phyloP scores from a whole-genome alignment of 2,329 filamentous ascomycete genomes.

The Phaeosphaeriaceae sp. region DNA sequence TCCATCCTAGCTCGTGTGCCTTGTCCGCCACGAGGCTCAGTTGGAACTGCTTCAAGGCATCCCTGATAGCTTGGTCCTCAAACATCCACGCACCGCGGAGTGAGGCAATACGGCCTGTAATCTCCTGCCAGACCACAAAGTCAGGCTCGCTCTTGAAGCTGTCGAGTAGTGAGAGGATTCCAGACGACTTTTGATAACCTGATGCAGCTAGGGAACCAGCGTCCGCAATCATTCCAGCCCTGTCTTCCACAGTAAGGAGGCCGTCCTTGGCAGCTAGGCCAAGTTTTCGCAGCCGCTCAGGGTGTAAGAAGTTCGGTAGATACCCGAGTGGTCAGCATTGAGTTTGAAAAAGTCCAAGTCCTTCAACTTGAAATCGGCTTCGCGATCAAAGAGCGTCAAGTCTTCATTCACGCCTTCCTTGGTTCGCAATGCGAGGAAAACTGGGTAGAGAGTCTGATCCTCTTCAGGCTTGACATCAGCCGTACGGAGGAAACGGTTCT shows the following conservation, averaged over 20 bases:
- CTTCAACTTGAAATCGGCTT: conserved; percentile 77
- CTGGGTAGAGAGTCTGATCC: conserved; percentile 84
- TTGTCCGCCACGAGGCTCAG: conserved; percentile 77
- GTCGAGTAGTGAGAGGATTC: conserved; percentile 82
- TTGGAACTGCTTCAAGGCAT: conserved; percentile 84
- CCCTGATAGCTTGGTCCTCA: conserved; percentile 74
- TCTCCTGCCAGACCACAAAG: conserved; percentile 95
- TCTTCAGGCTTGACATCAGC: conserved; percentile 94
- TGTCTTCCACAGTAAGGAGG: conserved; percentile 83
- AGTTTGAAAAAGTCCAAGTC: conserved; percentile 92
- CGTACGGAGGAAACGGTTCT: conserved; percentile 93
- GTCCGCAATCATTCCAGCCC: conserved; percentile 90
- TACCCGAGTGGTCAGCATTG: conserved; percentile 90
- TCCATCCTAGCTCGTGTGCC: conserved; percentile 87
- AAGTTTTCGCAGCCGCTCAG: conserved; percentile 86
- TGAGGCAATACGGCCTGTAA: conserved; percentile 77
- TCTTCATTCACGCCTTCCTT: conserved; percentile 82
- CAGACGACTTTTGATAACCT: conserved; percentile 92
- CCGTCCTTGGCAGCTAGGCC: conserved; percentile 83
- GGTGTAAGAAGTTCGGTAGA: conserved; percentile 89
- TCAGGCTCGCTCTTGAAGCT: conserved; percentile 81
- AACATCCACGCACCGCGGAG: conserved; percentile 88
- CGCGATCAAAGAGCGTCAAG: conserved; percentile 73
- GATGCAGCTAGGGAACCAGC: conserved; percentile 87
- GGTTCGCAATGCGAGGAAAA: conserved; percentile 85